phyloP scores from a whole-genome alignment of 202 grass and related monocot genomes.

The Elaeis oleifera region DNA sequence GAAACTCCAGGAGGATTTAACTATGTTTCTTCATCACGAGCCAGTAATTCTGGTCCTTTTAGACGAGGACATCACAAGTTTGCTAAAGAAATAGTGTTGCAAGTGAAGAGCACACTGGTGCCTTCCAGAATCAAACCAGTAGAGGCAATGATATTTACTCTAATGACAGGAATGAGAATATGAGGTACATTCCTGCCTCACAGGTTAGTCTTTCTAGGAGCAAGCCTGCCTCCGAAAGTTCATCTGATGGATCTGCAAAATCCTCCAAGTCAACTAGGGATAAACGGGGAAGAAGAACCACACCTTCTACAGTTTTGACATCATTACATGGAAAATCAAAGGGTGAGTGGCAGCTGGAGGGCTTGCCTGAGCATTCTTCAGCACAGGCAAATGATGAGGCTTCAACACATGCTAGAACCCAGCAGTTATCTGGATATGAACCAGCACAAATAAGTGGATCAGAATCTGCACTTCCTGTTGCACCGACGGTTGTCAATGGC shows the following conservation, averaged over 20 bases:
- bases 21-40: slow-evolving; percentile 21
- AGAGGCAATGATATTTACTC: slow-evolving; percentile 32
- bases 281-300: slow-evolving; percentile 51
- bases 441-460: slow-evolving; percentile 12
- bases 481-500: slow-evolving; percentile 43
- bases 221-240: slow-evolving; percentile 39
- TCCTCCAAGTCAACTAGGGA: slow-evolving; percentile 44
- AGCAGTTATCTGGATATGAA: slow-evolving; percentile 41
- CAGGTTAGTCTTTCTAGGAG: slow-evolving; percentile 42
- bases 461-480: slow-evolving; percentile 43
- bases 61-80: slow-evolving; percentile 35
- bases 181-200: slow-evolving; percentile 21
- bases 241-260: slow-evolving; percentile 50
- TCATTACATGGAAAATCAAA: slow-evolving; percentile 34
- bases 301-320: slow-evolving; percentile 26
- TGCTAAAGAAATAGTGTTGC: slow-evolving; percentile 25
- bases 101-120: slow-evolving; percentile 36
- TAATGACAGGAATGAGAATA: slow-evolving; percentile 25
- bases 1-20: slow-evolving; percentile 15
- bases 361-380: slow-evolving; percentile 32
- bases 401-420: slow-evolving; percentile 26
- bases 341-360: slow-evolving; percentile 45
- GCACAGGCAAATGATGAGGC: slow-evolving; percentile 39
- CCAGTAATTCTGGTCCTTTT: slow-evolving; percentile 23
- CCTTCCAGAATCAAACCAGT: slow-evolving; percentile 44